Conservation (phyloP, 306 rosid genomes). For the Urtica urens region DNA sequence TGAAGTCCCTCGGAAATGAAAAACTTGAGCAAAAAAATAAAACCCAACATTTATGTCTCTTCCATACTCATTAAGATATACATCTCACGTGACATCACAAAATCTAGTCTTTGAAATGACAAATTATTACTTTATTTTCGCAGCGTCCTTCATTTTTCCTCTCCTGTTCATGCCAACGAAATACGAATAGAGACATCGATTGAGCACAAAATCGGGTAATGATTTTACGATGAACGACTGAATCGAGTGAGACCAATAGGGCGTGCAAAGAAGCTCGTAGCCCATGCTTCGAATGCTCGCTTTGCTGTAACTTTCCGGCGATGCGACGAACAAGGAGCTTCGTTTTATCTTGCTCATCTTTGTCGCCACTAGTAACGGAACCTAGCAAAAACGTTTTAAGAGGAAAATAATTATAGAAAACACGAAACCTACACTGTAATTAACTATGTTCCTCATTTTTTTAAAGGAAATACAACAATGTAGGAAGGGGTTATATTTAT, state of each 20-base stretch:
- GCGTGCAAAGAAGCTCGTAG: slow-evolving; percentile 12
- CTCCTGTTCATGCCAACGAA: not conserved
- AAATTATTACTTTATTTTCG: slow-evolving; percentile 1
- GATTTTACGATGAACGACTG: slow-evolving; percentile 5
- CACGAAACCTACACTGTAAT: too few species aligned
- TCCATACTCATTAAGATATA: too few species aligned
- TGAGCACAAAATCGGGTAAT: slow-evolving; percentile 9
- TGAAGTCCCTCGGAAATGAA: too few species aligned
- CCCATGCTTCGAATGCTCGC: slow-evolving; percentile 23
- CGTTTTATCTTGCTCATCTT: slow-evolving; percentile 12
- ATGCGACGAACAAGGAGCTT: slow-evolving; percentile 2
- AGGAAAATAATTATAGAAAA: too few species aligned
- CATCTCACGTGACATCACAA: too few species aligned
- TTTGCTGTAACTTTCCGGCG: slow-evolving; percentile 19
- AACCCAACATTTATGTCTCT: too few species aligned
- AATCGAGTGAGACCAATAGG: slow-evolving; percentile 21
- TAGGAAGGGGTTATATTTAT: too few species aligned
- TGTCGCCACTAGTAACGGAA: slow-evolving; percentile 18
- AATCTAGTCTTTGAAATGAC: too few species aligned
- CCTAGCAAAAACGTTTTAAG: too few species aligned
- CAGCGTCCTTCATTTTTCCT: slow-evolving; percentile 14
- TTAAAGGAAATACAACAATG: too few species aligned
- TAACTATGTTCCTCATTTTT: too few species aligned
- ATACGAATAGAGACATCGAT: not conserved
- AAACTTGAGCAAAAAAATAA: too few species aligned